Conservation (phyloP, 352 stramenopile species). For the Blastocystis hominis region DNA sequence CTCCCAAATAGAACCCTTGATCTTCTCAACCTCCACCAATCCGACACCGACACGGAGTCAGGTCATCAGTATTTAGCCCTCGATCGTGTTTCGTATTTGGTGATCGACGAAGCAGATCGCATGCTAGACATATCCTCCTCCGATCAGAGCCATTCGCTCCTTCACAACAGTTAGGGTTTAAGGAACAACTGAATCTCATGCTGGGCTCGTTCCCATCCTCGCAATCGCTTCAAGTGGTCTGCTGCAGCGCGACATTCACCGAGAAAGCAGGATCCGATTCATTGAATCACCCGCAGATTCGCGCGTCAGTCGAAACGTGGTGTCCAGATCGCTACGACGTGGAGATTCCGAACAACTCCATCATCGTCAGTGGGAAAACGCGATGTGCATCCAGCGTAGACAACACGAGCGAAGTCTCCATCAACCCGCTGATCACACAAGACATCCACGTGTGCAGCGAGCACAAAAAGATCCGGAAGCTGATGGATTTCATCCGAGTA, state of each 20-base stretch:
- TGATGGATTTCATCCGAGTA: conserved; percentile 43
- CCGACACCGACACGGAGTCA: background rate
- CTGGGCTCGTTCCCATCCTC: background rate
- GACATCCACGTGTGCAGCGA: conserved; percentile 25
- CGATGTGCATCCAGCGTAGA: background rate
- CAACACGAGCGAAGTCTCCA: background rate
- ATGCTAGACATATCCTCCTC: conserved; percentile 22
- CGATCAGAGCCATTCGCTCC: background rate
- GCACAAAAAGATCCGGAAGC: conserved; percentile 32
- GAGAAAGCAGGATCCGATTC: background rate
- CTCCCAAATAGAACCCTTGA: background rate
- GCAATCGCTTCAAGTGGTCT: background rate
- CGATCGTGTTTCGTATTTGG: background rate
- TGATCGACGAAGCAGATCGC: conserved; percentile 18
- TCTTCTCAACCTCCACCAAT: background rate
- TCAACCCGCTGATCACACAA: conserved; percentile 20
- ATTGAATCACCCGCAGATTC: background rate
- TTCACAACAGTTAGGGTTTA: conserved; percentile 2
- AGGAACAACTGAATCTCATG: conserved; percentile 30
- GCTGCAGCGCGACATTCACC: background rate
- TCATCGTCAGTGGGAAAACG: background rate
- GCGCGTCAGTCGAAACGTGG: background rate
- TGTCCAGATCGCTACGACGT: conserved; percentile 5
- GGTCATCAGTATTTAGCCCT: background rate
- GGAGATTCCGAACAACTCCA: background rate